Base-by-base conservation (phyloP, 225 moss, liverwort and hornwort species). In the Lunularia cruciata region DNA sequence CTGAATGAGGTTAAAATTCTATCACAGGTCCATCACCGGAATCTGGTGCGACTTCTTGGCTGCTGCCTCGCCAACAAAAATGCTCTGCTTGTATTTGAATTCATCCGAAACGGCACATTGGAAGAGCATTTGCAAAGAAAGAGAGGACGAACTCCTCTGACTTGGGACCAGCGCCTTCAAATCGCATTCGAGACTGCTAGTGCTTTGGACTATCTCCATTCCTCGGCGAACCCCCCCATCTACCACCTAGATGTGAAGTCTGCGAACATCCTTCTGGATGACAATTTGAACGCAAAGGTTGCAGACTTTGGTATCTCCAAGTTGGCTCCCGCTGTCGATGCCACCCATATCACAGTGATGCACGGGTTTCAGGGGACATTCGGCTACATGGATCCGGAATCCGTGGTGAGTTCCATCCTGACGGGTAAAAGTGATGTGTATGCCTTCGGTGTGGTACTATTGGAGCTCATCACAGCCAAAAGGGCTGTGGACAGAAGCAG, bases 241-340 rank as follows among this genome's bases (percentile, higher is more conserved):
- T 74, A 66, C 47, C 83, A 83, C 74, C 62, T 75, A 28, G 83
- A 80, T 40, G 77, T 80, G 45, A 83, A 83, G 42, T 73, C 83
- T 2, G 69, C 71, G 23, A 83, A 83, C 73, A 76, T 83, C 46
- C 55, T 83, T 23, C 47, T 83, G 62, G 73, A 72, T 20, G 68
- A 61, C 14, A 65, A 70, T 2, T 69, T 79, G 18, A 73, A 55
- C 9, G 75, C 72, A 33, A 76, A 79, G 54, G 76, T 83, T 6
- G 72, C 79, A 14, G 76, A 83, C 54, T 83, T 83, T 39, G 79
- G 83, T 14, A 68, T 83, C 22, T 79, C 79, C 9, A 76, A 72
- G 33, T 53, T 75, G 10, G 63, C 61, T 6, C 59, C 57, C 10
- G 67, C 12, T 15, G 72, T 72, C 10, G 75, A 36, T 27, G 70